Evolutionary conservation across 164 flowering plant genomes (phyloP).

Genomic region (Vitis rupestris): DNA sequence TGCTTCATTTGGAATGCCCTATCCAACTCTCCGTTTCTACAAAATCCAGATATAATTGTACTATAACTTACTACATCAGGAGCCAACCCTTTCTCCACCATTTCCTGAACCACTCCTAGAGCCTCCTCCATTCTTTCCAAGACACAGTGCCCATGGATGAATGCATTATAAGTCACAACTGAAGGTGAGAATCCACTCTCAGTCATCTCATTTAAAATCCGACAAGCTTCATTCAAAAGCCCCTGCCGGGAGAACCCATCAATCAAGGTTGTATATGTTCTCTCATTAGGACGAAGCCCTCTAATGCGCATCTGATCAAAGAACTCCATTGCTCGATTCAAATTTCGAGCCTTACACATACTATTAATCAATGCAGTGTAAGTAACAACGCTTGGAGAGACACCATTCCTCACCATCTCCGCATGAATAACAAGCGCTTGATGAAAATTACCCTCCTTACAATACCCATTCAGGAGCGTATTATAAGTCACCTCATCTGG

Average conservation of each 20-base stretch:
- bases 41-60: conserved; percentile 67
- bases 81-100: conserved; percentile 48
- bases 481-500: conserved; percentile 84
- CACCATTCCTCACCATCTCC: conserved; percentile 73
- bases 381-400: conserved; percentile 73
- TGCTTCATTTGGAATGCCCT: conserved; percentile 56
- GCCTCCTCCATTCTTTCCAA: conserved; percentile 66
- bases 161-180: conserved; percentile 66
- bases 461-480: conserved; percentile 78
- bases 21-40: conserved; percentile 49
- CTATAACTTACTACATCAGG: conserved; percentile 82
- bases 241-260: conserved; percentile 85
- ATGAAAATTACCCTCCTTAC: conserved; percentile 70
- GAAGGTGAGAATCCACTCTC: conserved; percentile 59
- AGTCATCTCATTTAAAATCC: conserved; percentile 55
- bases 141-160: conserved; percentile 71
- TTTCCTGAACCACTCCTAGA: conserved; percentile 38
- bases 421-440: conserved; percentile 71
- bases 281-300: conserved; percentile 66
- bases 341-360: conserved; percentile 73
- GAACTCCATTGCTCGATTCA: conserved; percentile 70
- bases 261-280: conserved; percentile 76
- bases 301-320: conserved; percentile 64
- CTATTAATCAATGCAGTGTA: conserved; percentile 79
- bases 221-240: conserved; percentile 53